Base-by-base conservation (phyloP, 73 alveolate genomes). In the Paramecium sonneborni region DNA sequence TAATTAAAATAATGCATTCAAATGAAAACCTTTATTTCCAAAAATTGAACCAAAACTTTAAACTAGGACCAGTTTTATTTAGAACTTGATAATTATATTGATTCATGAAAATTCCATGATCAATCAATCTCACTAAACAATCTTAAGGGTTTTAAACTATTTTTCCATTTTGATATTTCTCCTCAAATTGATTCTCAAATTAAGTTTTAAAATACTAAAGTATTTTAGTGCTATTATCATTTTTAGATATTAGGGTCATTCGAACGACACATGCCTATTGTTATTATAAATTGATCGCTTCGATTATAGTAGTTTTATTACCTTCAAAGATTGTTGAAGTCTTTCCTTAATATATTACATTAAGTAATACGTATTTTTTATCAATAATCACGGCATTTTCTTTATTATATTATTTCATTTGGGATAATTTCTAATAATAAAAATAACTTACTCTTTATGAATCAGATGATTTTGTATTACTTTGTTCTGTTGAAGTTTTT, bases 261-360 rank as follows among this genome's bases (percentile, higher is more conserved):
- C 48, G 5, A 26, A 62, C 18, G 24, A 48, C 48, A 62, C 48
- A 62, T 1, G 48, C 44, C 24, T 9, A 32, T 62, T 62, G 39
- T 62, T 62, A 11, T 23, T 62, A 11, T 26, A 62, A 12, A 62
- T 62, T 62, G 39, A 62, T 30, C 12, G 84, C 84, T 62, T 11
- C 18, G 6, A 11, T 26, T 11, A 0, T 26, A 1, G 10, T 23
- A 52, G 23, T 14, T 7, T 21, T 21, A 62, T 12, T 62, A 62
- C 84, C 84, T 30, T 62, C 84, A 32, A 62, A 62, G 44, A 62
- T 62, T 12, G 84, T 62, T 14, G 84, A 62, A 30, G 46, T 14
- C 14, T 26, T 62, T 9, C 84, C 84, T 62, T 62, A 62, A 32
- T 62, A 26, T 0, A 62, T 62, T 1, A 62, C 84, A 62, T 62